Percentiles rank a stretch among this genome's conserved stretches.
phyloP scores from a whole-genome alignment of 2,329 filamentous ascomycete genomes.

The Sarocladium strictum region DNA sequence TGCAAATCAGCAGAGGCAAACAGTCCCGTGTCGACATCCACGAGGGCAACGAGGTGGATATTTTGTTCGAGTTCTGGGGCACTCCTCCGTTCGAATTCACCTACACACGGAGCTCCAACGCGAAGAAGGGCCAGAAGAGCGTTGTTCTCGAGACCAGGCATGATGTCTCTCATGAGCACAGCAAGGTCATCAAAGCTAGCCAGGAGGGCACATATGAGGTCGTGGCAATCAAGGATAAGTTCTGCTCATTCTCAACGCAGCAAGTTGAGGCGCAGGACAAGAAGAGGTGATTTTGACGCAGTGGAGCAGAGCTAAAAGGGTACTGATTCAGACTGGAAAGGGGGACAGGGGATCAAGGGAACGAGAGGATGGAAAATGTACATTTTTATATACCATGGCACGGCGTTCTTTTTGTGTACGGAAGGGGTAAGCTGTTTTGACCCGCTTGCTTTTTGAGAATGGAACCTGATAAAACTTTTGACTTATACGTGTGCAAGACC shows the following conservation, averaged over 20 bases:
- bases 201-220: conserved; percentile 98
- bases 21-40: conserved; percentile 86
- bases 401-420: conserved; percentile 17
- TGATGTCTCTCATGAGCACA: conserved; percentile 75
- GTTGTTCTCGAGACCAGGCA: conserved; percentile 85
- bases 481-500: neutral
- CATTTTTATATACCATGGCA: conserved; percentile 14
- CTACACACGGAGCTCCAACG: conserved; percentile 86
- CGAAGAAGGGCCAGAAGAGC: conserved; percentile 69
- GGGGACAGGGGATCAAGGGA: neutral
- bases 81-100: conserved; percentile 97
- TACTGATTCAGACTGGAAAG: neutral
- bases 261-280: conserved; percentile 46
- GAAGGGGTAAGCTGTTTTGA: conserved; percentile 9
- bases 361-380: conserved; percentile 2
- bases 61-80: conserved; percentile 91
- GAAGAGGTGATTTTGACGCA: conserved; percentile 20
- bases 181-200: conserved; percentile 74
- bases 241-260: conserved; percentile 79
- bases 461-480: neutral
- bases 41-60: conserved; percentile 89
- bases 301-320: neutral
- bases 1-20: conserved; percentile 79
- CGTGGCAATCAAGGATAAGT: conserved; percentile 89
- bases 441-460: neutral